phyloP scores from a whole-genome alignment of 495 filamentous ascomycete genomes.

The Copromyces sp. region DNA sequence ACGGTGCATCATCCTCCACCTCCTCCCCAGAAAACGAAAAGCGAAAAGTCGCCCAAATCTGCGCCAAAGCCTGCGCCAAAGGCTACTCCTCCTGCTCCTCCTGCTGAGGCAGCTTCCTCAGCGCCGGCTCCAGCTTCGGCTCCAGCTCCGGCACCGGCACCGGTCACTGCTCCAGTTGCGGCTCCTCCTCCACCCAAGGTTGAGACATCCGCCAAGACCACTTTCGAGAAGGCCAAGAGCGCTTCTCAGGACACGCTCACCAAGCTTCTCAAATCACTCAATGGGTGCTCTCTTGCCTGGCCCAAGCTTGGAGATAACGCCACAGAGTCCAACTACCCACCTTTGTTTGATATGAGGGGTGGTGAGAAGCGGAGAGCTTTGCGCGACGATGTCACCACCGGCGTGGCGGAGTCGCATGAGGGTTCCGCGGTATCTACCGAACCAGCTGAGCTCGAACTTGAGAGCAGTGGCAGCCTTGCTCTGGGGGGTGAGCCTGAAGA shows the following conservation, averaged over 20 bases:
- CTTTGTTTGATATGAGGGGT: constrained; percentile 69
- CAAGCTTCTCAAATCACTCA: constrained; percentile 25
- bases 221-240: constrained; percentile 7
- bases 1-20: background rate
- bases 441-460: constrained; percentile 44
- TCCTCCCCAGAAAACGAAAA: background rate
- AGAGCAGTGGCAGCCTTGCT: constrained; percentile 73
- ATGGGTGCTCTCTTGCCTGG: constrained; percentile 19
- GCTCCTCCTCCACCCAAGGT: background rate
- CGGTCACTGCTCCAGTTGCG: background rate
- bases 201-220: constrained; percentile 1
- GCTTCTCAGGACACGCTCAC: constrained; percentile 14
- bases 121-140: background rate
- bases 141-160: constrained; percentile 3
- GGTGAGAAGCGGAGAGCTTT: constrained; percentile 64
- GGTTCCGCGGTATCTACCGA: constrained; percentile 31
- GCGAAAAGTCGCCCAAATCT: background rate
- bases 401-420: constrained; percentile 49
- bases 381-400: constrained; percentile 55
- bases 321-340: constrained; percentile 42
- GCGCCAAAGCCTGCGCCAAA: background rate
- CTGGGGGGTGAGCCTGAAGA: constrained; percentile 88
- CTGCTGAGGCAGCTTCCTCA: background rate
- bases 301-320: constrained; percentile 16
- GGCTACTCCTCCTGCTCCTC: background rate